A percentile compares a stretch with the other conserved stretches of the same genome.
phyloP scores from a whole-genome alignment of 2,329 filamentous ascomycete species.

The Cryphonectria naterciae region DNA sequence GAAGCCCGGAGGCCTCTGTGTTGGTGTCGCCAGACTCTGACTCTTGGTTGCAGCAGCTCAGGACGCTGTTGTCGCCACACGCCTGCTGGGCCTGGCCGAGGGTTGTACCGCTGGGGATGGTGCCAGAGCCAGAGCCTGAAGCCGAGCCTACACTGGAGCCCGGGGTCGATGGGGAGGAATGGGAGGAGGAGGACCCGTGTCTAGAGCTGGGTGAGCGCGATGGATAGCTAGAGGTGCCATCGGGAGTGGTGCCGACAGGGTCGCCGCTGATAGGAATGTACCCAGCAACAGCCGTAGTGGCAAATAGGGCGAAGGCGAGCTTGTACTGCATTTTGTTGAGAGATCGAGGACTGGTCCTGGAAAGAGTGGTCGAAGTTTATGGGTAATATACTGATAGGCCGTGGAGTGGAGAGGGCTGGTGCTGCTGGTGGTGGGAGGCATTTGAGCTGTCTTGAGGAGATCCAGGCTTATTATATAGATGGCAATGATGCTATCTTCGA shows the following conservation, averaged over 20 bases:
- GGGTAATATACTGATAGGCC: neutral
- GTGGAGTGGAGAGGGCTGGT: neutral
- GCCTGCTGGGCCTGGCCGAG: neutral
- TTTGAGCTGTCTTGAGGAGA: neutral
- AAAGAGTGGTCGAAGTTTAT: neutral
- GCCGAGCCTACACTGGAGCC: neutral
- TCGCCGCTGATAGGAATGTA: neutral
- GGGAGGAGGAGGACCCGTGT: neutral
- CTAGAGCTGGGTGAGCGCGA: neutral
- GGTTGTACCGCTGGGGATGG: neutral
- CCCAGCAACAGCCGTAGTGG: slow-evolving; percentile 8
- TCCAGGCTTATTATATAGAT: neutral
- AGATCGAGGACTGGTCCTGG: neutral
- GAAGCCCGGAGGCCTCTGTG: neutral
- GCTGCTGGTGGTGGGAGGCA: neutral
- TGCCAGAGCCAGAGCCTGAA: neutral
- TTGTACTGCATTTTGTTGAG: slow-evolving; percentile 8
- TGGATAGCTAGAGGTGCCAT: neutral
- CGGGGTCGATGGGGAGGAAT: neutral
- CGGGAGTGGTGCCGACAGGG: neutral
- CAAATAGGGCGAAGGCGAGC: neutral
- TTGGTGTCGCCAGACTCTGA: slow-evolving; percentile 5
- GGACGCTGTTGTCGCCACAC: slow-evolving; percentile 1
- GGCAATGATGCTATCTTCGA: neutral
- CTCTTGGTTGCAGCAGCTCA: slow-evolving; percentile 12